Evolutionary conservation across 768 basidiomycete genomes (phyloP), one percentile per base, ranked within the genome.

Genomic region (Russula dissimulans): DNA sequence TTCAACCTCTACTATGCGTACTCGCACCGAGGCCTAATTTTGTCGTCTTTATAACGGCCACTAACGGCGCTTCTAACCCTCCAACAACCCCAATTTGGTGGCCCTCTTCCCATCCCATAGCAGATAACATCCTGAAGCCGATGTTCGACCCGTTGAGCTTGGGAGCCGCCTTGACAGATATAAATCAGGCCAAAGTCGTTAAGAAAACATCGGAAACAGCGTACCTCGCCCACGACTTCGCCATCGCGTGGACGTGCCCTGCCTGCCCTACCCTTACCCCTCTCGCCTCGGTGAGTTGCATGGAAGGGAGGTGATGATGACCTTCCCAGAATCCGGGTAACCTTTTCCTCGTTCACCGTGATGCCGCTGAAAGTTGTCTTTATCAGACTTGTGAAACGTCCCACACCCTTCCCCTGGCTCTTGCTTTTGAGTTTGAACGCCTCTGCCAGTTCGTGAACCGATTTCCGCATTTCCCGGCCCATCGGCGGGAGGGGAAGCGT

Each of bases 61-160:
- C 83, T 56, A 97, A 74, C 38, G 93, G 93, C 5, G 73, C 82
- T 29, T 86, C 84, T 56, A 95, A 71, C 36, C 60, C 91, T 0
- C 80, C 76, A 1, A 71, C 72, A 2, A 73, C 65, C 5, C 93
- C 93, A 66, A 95, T 93, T 12, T 79, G 75, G 44, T 83, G 78
- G 0, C 93, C 93, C 67, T 92, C 89, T 3, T 81, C 70, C 93
- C 93, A 95, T 44, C 95, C 95, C 95, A 97, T 97, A 61, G 80
- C 77, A 15, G 86, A 83, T 63, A 97, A 70, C 83, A 98, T 81
- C 74, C 74, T 82, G 75, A 95, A 97, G 0, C 95, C 95, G 52
- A 94, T 68, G 66, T 97, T 97, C 2, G 81, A 75, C 63, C 81
- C 76, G 14, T 81, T 85, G 56, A 97, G 87, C 74, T 86, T 91